Evolutionary conservation across 495 filamentous ascomycete genomes (phyloP).

Genomic region (Parmelia sp.): DNA sequence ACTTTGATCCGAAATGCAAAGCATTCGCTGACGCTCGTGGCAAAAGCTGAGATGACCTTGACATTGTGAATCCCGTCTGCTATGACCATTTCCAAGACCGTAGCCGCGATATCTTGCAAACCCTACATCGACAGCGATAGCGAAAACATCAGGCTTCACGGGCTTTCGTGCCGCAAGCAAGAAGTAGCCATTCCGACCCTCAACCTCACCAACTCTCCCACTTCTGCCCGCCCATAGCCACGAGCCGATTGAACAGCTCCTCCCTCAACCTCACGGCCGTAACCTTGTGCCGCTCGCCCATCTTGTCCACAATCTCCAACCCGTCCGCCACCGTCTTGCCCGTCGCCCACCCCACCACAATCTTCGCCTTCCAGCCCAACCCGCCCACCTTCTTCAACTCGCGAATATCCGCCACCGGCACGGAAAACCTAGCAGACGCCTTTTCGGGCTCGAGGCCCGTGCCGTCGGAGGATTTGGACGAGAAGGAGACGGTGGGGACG

Average conservation of each 20-base stretch:
- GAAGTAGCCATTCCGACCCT: neutral
- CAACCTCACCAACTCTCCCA: constrained; percentile 73
- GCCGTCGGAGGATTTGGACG: constrained; percentile 40
- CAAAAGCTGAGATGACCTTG: too few relatives aligned
- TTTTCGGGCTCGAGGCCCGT: constrained; percentile 29
- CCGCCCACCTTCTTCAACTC: constrained; percentile 81
- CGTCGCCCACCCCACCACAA: constrained; percentile 76
- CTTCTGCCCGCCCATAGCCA: constrained; percentile 78
- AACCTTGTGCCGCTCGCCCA: constrained; percentile 50
- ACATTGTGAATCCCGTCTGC: too few relatives aligned
- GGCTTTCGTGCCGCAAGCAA: neutral
- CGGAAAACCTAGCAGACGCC: constrained; percentile 31
- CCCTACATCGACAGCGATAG: neutral
- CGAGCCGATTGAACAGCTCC: constrained; percentile 77
- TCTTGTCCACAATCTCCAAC: constrained; percentile 56
- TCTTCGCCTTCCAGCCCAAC: constrained; percentile 81
- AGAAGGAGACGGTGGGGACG: constrained; percentile 55
- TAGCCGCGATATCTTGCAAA: neutral
- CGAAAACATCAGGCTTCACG: neutral
- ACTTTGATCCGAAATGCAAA: neutral
- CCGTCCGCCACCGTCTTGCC: constrained; percentile 74
- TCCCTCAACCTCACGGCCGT: constrained; percentile 71
- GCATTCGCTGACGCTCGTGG: neutral
- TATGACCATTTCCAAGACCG: neutral
- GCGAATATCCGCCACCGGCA: constrained; percentile 52